phyloP scores from a whole-genome alignment of 768 basidiomycete genomes.

The Hygrophoropsis aurantiaca region DNA sequence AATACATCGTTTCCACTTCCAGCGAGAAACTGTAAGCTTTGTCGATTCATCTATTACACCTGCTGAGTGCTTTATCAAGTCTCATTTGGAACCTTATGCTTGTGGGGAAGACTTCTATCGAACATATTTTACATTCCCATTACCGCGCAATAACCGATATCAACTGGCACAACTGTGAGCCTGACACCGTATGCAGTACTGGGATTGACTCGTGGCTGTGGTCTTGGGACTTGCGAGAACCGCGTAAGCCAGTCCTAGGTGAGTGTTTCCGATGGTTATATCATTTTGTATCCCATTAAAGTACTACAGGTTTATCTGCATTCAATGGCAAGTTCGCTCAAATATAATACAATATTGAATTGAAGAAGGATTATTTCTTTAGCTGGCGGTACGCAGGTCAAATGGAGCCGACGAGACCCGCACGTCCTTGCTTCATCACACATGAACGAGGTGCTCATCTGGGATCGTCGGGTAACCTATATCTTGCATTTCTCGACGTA shows the following conservation, averaged over 20 bases:
- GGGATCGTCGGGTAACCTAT: slow-evolving; percentile 83
- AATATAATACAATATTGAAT: neutral
- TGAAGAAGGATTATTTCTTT: neutral
- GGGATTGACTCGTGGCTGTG: slow-evolving; percentile 94
- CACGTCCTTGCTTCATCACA: slow-evolving; percentile 91
- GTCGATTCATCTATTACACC: neutral
- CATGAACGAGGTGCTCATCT: slow-evolving; percentile 81
- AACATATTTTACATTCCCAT: slow-evolving; percentile 84
- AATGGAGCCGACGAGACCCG: slow-evolving; percentile 90
- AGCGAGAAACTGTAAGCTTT: slow-evolving; percentile 79
- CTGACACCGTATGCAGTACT: slow-evolving; percentile 83
- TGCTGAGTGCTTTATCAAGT: slow-evolving; percentile 31
- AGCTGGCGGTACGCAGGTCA: slow-evolving; percentile 93
- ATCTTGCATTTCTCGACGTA: neutral
- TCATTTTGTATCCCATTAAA: neutral
- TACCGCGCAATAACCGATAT: slow-evolving; percentile 97
- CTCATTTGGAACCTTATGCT: slow-evolving; percentile 93
- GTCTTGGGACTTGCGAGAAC: slow-evolving; percentile 86
- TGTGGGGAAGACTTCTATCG: slow-evolving; percentile 73
- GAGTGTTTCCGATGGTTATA: slow-evolving; percentile 8
- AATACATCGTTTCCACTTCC: slow-evolving; percentile 87
- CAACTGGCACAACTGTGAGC: slow-evolving; percentile 91
- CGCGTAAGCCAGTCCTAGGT: slow-evolving; percentile 73
- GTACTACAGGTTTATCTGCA: slow-evolving; percentile 48
- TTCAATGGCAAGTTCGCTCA: slow-evolving; percentile 46